Conservation (phyloP, 2,329 filamentous ascomycete species). For the Ceratocystis smalleyi region DNA sequence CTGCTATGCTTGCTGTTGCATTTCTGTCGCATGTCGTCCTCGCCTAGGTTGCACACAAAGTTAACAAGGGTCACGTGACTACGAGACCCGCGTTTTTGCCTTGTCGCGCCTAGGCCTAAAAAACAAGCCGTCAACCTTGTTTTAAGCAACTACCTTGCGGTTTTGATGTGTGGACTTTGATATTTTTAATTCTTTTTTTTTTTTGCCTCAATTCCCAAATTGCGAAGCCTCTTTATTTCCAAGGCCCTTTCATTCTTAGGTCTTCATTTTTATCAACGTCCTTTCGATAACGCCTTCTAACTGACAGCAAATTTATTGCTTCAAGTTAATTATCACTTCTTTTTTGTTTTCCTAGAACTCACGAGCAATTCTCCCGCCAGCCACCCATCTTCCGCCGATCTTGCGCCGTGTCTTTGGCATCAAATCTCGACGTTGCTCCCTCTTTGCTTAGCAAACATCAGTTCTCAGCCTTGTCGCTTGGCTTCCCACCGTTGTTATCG, state of each 20-base stretch:
- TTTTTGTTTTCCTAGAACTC: background rate
- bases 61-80: conserved; percentile 7
- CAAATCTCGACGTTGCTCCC: background rate
- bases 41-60: background rate
- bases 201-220: background rate
- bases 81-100: conserved; percentile 9
- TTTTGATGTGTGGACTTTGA: background rate
- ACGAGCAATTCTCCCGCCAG: background rate
- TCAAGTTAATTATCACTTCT: background rate
- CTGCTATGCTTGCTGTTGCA: background rate
- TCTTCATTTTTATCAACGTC: background rate
- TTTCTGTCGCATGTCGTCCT: background rate
- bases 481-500: background rate
- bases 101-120: background rate
- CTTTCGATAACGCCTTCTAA: background rate
- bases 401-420: background rate
- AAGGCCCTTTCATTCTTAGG: background rate
- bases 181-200: background rate
- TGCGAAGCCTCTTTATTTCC: background rate
- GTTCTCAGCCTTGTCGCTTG: background rate
- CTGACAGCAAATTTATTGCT: background rate
- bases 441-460: background rate
- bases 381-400: background rate
- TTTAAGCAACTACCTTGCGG: background rate
- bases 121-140: background rate